Base-by-base conservation (phyloP, 345 rosid species). In the Rhizophora apiculata region DNA sequence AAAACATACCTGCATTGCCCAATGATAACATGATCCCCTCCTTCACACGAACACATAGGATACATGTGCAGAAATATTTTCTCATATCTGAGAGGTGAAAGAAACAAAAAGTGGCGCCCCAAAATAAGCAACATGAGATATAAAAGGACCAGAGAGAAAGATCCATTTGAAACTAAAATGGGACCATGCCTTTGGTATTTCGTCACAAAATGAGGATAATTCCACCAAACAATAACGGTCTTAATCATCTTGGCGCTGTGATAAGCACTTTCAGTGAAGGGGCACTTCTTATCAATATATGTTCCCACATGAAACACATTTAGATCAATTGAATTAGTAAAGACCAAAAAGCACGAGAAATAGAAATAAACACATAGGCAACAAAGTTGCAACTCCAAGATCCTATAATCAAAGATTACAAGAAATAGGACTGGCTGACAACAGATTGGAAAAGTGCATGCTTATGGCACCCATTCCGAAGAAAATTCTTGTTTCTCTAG, bases 281-380 rank as follows among this genome's bases (percentile, higher is more conserved):
- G 98, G 67, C 96, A 90, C 74, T 90, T 92, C 82, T 71, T 87
- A 61, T 92, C 98, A 48, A 92, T 90, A 74, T 87, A 90, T 30
- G 83, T 77, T 46, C 98, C 96, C 88, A 60, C 5, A 36, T 34
- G 24, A 8, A 21, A 2, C 48, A 61, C 9, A n/a, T 29, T 55
- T 55, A 6, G 1, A 21, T 55, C 24, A 55, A 24, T 8, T 55
- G 6, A 55, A 19, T 15, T 27, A 10, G 11, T 10, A 24, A 22
- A 55, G 15, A 55, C 2, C 30, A 24, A 8, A 27, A 55, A 22
- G 29, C 30, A 22, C 4, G 24, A 22, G 30, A 55, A 55, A 55
- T 55, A 24, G 6, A 55, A 55, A 6, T 55, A 55, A 55, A 55
- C 15, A 55, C 29, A 20, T 21, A 3, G 21, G 3, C 27, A 15